A percentile compares a stretch with the other conserved stretches of the same genome.
phyloP scores from a whole-genome alignment of 179 eudicot genomes.

The Vitellaria paradoxa region DNA sequence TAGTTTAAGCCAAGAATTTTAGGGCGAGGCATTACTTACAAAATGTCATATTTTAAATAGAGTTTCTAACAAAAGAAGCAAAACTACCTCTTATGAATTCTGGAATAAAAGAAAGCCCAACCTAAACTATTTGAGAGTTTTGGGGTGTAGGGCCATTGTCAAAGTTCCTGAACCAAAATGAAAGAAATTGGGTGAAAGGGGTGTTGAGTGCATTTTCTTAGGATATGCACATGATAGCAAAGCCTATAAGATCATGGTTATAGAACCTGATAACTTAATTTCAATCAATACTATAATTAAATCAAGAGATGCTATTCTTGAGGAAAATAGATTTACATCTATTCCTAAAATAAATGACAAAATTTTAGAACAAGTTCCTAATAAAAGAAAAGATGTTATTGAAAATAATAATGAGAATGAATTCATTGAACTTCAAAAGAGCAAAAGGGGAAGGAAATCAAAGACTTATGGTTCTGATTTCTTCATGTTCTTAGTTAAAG shows the following conservation, averaged over 20 bases:
- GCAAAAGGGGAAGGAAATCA: neutral
- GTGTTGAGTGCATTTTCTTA: neutral
- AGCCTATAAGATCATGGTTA: neutral
- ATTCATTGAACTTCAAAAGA: neutral
- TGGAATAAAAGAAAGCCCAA: too few relatives aligned
- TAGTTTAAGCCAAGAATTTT: neutral
- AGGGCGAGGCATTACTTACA: neutral
- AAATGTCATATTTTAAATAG: too few relatives aligned
- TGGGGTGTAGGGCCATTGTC: neutral
- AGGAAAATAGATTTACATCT: neutral
- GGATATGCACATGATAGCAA: too few relatives aligned
- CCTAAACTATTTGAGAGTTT: slow-evolving; percentile 2
- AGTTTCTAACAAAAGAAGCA: too few relatives aligned
- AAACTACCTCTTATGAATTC: too few relatives aligned
- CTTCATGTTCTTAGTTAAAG: neutral
- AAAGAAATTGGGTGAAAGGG: neutral
- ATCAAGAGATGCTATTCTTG: neutral
- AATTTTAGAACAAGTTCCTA: neutral
- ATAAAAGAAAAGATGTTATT: neutral
- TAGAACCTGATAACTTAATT: neutral
- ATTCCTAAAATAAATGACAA: too few relatives aligned
- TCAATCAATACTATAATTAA: neutral
- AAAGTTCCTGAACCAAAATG: neutral
- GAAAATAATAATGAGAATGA: neutral
- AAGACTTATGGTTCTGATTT: neutral